Conservation (phyloP, 2,329 filamentous ascomycete species). For the Colletotrichum sojae region DNA sequence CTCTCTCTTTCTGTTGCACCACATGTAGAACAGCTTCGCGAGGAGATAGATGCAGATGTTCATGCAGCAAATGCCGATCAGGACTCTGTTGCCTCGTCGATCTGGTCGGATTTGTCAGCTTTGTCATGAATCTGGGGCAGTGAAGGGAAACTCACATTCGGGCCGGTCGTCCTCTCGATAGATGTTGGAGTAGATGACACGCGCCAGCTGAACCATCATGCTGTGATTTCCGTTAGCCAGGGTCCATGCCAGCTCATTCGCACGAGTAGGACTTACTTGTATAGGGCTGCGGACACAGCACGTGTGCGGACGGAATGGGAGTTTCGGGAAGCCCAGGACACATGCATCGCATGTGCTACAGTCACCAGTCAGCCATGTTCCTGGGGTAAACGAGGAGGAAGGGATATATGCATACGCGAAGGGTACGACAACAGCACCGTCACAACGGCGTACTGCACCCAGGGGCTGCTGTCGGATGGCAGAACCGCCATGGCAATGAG, state of each 20-base stretch:
- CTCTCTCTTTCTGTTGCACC: slow-evolving; percentile 62
- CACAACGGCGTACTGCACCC: slow-evolving; percentile 50
- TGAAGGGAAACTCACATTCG: slow-evolving; percentile 44
- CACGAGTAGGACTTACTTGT: slow-evolving; percentile 57
- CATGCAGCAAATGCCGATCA: slow-evolving; percentile 44
- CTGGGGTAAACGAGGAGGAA: slow-evolving; percentile 46
- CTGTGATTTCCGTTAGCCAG: slow-evolving; percentile 44
- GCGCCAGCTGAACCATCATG: slow-evolving; percentile 62
- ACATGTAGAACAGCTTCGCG: slow-evolving; percentile 68
- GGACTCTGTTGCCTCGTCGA: slow-evolving; percentile 39
- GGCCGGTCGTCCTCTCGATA: slow-evolving; percentile 63
- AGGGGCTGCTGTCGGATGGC: slow-evolving; percentile 46
- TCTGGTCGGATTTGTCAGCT: not conserved
- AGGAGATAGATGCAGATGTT: slow-evolving; percentile 55
- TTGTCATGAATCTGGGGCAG: not conserved
- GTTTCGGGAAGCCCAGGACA: slow-evolving; percentile 67
- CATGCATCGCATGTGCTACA: slow-evolving; percentile 62
- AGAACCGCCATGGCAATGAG: slow-evolving; percentile 50
- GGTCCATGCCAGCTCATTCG: not conserved
- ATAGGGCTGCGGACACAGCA: slow-evolving; percentile 74
- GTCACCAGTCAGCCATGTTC: slow-evolving; percentile 33
- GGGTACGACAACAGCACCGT: slow-evolving; percentile 51
- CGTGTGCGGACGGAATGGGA: slow-evolving; percentile 73
- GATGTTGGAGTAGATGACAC: slow-evolving; percentile 62
- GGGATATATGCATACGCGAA: slow-evolving; percentile 43